A percentile compares a stretch with the other conserved stretches of the same genome.
Conservation (phyloP, 2,329 filamentous ascomycete species). For the Pseudogymnoascus sp. region DNA sequence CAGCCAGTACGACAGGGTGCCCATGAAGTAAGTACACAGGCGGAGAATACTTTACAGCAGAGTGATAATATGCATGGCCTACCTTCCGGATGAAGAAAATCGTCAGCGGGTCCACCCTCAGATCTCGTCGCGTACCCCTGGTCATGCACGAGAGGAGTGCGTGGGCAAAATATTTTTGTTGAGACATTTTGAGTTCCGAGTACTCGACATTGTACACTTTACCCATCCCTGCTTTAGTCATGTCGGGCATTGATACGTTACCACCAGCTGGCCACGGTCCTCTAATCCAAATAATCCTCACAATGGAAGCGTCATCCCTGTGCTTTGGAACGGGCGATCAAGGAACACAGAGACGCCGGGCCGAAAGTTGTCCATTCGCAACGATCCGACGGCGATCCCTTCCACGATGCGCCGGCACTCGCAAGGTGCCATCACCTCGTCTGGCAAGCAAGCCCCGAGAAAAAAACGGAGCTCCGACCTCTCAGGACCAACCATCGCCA, state of each 20-base stretch:
- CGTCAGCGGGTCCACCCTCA: not conserved
- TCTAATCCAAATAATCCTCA: not conserved
- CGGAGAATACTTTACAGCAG: not conserved
- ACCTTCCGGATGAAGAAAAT: slow-evolving; percentile 2
- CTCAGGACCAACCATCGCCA: not conserved
- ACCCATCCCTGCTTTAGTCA: not conserved
- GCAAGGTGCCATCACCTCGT: not conserved
- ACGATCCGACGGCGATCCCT: not conserved
- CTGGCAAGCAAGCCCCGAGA: not conserved
- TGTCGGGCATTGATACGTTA: not conserved
- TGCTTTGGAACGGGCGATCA: not conserved
- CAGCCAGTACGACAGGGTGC: not conserved
- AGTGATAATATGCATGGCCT: not conserved
- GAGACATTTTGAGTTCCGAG: not conserved
- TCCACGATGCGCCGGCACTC: not conserved
- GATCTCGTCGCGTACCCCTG: not conserved
- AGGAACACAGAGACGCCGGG: not conserved
- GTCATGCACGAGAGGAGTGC: not conserved
- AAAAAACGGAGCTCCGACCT: not conserved
- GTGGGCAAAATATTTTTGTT: not conserved
- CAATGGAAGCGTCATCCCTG: not conserved
- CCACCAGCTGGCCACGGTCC: not conserved
- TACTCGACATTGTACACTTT: not conserved
- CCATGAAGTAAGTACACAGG: not conserved
- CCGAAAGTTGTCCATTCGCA: not conserved